Evolutionary conservation across 2,329 filamentous ascomycete genomes (phyloP).

Genomic region (Verruconis gallopava): DNA sequence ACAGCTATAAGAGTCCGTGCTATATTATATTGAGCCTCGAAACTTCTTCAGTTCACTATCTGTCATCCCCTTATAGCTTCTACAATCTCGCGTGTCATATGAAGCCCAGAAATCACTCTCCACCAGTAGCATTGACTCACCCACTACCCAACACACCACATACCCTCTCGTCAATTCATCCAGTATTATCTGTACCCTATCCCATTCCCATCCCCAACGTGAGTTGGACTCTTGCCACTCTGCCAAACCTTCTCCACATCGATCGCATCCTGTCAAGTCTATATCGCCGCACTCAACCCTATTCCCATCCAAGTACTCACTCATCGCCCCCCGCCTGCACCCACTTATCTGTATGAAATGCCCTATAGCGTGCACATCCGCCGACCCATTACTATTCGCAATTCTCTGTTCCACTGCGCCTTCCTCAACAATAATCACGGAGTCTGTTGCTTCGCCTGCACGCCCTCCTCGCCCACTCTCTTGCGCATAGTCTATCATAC

Average conservation of each 20-base stretch:
- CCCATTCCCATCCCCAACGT: constrained; percentile 3
- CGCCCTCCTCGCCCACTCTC: constrained; percentile 9
- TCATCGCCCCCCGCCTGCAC: constrained; percentile 10
- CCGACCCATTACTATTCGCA: not conserved
- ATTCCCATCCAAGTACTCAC: constrained; percentile 10
- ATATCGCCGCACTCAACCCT: constrained; percentile 6
- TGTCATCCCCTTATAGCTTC: not conserved
- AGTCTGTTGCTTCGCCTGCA: constrained; percentile 6
- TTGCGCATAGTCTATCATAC: constrained; percentile 12
- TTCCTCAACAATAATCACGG: constrained; percentile 10
- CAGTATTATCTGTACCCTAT: constrained; percentile 1
- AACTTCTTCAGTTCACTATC: not conserved
- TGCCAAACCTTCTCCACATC: constrained; percentile 5
- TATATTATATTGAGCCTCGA: not conserved
- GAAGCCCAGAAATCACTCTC: not conserved
- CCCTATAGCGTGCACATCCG: not conserved
- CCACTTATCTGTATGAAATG: constrained; percentile 7
- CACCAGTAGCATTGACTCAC: not conserved
- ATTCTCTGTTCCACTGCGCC: constrained; percentile 8
- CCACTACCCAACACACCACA: not conserved
- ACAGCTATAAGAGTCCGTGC: not conserved
- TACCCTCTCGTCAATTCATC: not conserved
- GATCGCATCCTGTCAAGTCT: constrained; percentile 4
- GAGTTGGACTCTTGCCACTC: constrained; percentile 5
- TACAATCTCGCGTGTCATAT: not conserved